These are phyloP conservation scores for Lactarius vividus DNA, from an alignment of 768 basidiomycete genomes.

Conservation along the genomic window DNA sequence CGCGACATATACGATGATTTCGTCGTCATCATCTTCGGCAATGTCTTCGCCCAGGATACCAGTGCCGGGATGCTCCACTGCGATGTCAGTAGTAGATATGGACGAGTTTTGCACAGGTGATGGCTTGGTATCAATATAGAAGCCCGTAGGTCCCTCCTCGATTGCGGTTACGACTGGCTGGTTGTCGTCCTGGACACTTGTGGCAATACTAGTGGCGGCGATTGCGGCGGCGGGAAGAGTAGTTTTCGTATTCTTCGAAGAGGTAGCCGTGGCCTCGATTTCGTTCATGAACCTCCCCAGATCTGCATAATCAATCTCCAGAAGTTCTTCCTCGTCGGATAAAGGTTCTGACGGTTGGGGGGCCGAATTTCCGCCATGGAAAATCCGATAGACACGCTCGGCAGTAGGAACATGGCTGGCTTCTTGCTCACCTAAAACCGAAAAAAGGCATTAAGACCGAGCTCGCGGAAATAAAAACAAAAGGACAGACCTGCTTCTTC, in stretches of 20 bases:
- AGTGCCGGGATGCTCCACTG: conserved; percentile 19
- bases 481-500: conserved; percentile 48
- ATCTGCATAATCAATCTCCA: conserved; percentile 62
- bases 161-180: conserved; percentile 23
- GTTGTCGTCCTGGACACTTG: not conserved
- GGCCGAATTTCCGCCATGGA: conserved; percentile 40
- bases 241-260: conserved; percentile 10
- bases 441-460: not conserved
- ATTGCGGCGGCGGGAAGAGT: not conserved
- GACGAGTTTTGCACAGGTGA: not conserved
- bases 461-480: not conserved
- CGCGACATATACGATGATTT: conserved; percentile 74
- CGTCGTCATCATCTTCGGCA: conserved; percentile 59
- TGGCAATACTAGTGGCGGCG: not conserved
- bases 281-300: conserved; percentile 45
- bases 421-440: conserved; percentile 44
- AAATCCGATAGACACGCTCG: conserved; percentile 60
- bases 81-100: not conserved
- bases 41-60: conserved; percentile 15
- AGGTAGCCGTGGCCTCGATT: conserved; percentile 36
- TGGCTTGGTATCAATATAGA: conserved; percentile 37
- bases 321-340: conserved; percentile 29
- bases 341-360: conserved; percentile 6
- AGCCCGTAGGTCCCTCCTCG: conserved; percentile 40
- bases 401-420: conserved; percentile 66